phyloP scores from a whole-genome alignment of 257 asterid species.

The Solanum virginianum region DNA sequence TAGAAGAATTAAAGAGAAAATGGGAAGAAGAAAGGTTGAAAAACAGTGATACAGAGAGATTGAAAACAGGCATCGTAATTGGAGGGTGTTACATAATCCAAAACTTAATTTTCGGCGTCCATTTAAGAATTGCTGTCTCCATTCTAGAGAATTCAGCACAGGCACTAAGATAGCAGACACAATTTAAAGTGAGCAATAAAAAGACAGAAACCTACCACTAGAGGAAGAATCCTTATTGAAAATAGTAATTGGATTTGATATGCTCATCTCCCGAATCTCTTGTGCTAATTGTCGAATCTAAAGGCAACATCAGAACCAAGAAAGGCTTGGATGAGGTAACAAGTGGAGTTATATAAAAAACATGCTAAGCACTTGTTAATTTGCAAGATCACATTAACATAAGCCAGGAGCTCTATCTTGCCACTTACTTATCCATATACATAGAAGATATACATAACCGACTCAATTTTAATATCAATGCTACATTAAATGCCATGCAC shows the following conservation, averaged over 20 bases:
- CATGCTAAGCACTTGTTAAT: background rate
- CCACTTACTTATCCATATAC: background rate
- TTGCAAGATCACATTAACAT: background rate
- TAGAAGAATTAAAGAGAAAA: too few relatives aligned
- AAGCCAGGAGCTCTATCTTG: background rate
- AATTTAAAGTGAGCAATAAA: background rate
- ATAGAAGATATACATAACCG: background rate
- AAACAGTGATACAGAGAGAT: too few relatives aligned
- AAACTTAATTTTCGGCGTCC: background rate
- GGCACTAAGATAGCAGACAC: background rate
- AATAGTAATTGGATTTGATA: conserved; percentile 57
- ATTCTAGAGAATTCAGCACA: background rate
- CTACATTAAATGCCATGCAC: background rate
- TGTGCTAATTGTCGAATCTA: conserved; percentile 75
- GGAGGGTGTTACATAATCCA: background rate
- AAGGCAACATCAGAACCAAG: conserved; percentile 7
- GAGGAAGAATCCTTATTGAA: conserved; percentile 58
- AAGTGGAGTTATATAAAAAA: conserved; percentile 2
- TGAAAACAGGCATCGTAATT: background rate
- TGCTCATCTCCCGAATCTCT: conserved; percentile 66
- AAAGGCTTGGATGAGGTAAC: conserved; percentile 6
- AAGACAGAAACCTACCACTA: conserved; percentile 28
- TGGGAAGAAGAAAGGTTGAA: too few relatives aligned
- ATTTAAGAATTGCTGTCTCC: background rate
- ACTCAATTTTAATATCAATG: background rate